A percentile compares a stretch with the other conserved stretches of the same genome.
Conservation (phyloP, 352 stramenopile species). For the Phytophthora pisi region DNA sequence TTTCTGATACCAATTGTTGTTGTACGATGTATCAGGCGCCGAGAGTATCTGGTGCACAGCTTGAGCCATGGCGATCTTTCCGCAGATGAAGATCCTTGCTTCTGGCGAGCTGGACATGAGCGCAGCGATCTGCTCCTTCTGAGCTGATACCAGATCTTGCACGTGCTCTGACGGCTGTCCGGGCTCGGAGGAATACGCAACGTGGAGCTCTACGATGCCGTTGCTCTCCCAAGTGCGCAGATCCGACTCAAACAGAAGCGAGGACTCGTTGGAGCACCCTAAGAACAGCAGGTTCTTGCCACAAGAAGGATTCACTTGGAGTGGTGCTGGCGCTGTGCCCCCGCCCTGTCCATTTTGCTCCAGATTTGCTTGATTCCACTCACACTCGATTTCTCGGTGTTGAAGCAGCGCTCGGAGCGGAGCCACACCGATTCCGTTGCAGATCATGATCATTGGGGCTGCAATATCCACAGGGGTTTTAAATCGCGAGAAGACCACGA, state of each 20-base stretch:
- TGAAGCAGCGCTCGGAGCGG: slow-evolving; percentile 77
- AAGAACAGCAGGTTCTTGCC: slow-evolving; percentile 43
- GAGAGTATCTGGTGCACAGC: slow-evolving; percentile 21
- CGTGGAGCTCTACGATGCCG: slow-evolving; percentile 34
- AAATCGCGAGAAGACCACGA: slow-evolving; percentile 90
- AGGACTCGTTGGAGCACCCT: slow-evolving; percentile 31
- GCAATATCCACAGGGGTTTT: slow-evolving; percentile 75
- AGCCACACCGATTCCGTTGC: slow-evolving; percentile 93
- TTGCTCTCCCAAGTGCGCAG: slow-evolving; percentile 37
- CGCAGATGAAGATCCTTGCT: slow-evolving; percentile 32
- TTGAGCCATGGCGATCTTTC: slow-evolving; percentile 24
- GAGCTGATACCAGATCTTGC: slow-evolving; percentile 29
- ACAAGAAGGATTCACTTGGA: not conserved
- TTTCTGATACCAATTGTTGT: slow-evolving; percentile 22
- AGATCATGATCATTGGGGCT: slow-evolving; percentile 91
- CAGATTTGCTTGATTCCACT: not conserved
- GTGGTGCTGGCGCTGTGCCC: not conserved
- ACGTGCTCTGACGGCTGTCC: slow-evolving; percentile 24
- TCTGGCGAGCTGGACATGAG: slow-evolving; percentile 12
- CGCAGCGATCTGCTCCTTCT: slow-evolving; percentile 32
- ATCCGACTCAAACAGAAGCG: slow-evolving; percentile 44
- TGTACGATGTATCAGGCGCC: not conserved
- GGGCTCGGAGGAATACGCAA: slow-evolving; percentile 29
- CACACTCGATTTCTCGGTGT: slow-evolving; percentile 33
- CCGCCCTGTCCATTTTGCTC: not conserved